Evolutionary conservation across 2,329 filamentous ascomycete genomes (phyloP).

Genomic region (Talaromyces sp.): DNA sequence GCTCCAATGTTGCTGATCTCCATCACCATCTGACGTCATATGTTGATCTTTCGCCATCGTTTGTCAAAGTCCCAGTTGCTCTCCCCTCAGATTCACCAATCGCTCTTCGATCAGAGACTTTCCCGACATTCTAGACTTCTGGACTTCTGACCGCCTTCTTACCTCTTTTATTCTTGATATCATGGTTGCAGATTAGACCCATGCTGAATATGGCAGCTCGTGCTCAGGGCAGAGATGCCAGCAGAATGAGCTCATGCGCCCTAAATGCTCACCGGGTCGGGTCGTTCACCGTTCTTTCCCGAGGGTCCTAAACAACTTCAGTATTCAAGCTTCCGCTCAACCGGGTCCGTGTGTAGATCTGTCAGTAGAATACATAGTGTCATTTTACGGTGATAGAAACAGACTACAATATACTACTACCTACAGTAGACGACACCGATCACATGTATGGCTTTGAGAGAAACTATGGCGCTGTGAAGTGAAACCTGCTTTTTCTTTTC

Average conservation of each 20-base stretch:
- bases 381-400: not conserved
- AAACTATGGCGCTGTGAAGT: not conserved
- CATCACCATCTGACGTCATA: not conserved
- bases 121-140: not conserved
- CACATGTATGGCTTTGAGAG: constrained; percentile 3
- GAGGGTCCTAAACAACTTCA: not conserved
- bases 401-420: too few relatives aligned
- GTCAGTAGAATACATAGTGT: too few relatives aligned
- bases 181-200: constrained; percentile 1
- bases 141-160: not conserved
- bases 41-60: constrained; percentile 1
- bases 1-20: not conserved
- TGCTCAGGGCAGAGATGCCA: not conserved
- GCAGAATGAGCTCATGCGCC: constrained; percentile 1
- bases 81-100: not conserved
- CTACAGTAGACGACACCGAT: not conserved
- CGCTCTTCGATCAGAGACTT: not conserved
- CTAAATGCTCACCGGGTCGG: constrained; percentile 8
- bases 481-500: constrained; percentile 5
- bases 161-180: not conserved
- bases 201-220: not conserved
- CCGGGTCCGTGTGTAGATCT: constrained; percentile 8
- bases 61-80: not conserved
- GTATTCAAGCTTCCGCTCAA: not conserved
- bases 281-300: constrained; percentile 15